Base-by-base conservation (phyloP, 176 grass and related monocot genomes). In the Carex pumila region DNA sequence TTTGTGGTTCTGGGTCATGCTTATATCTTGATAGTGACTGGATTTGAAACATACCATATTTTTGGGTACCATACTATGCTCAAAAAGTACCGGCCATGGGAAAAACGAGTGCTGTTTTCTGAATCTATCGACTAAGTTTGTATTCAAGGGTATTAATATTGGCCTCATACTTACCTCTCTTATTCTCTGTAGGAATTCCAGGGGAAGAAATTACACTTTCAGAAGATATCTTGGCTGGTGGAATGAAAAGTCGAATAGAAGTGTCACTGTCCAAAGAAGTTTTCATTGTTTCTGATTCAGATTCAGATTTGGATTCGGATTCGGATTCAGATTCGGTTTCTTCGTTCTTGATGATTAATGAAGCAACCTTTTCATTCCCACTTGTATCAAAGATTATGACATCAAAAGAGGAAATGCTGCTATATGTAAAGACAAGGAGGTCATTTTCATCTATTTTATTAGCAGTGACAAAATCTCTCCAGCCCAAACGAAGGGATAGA, bases 381-480 rank as follows among this genome's bases (percentile, higher is more conserved):
- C n/a, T 80, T 10, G 36, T 47, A 4, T 88, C 86, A 3, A 92
- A 94, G 54, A 92, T 86, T 3, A 69, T 0, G 5, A 94, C 86
- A 37, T 90, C 49, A 86, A 92, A 92, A 61, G 55, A 85, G n/a
- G 57, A 85, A 6, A 11, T 79, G 36, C 81, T 80, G 2, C n/a
- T 70, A 86, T 80, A 92, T 50, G 59, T 82, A 80, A 92, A 92
- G 58, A 94, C 3, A 34, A 94, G 62, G 18, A 86, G 32, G 22
- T 92, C 92, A 49, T 89, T 88, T 60, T 84, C 80, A 65, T 79
- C 68, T 65, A 90, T 2, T 7, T 71, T 52, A 63, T 94, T 86
- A 73, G 61, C 87, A 84, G 65, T 85, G 55, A 41, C 86, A 83
- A 94, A 92, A 79, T 88, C 80, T 39, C 57, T 73, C 90, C 90